phyloP scores from a whole-genome alignment of 371 early-diverging fungal species.

The Lichtheimia ornata region DNA sequence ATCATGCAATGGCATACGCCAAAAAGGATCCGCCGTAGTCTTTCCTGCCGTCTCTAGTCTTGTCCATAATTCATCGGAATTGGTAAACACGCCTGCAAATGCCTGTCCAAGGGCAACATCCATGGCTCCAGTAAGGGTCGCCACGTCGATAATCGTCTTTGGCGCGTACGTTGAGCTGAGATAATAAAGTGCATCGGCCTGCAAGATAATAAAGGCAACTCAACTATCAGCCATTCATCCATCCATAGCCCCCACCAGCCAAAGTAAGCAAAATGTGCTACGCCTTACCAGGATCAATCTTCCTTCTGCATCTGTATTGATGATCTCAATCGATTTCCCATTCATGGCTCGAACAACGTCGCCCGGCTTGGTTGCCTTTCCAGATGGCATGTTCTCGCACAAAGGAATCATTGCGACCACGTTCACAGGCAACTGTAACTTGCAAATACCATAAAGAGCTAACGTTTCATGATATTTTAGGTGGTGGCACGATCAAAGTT shows the following conservation, averaged over 20 bases:
- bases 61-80: conserved; percentile 75
- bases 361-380: conserved; percentile 25
- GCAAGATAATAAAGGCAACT: neutral
- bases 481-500: no score
- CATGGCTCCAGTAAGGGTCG: conserved; percentile 93
- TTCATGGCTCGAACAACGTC: conserved; percentile 30
- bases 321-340: conserved; percentile 80
- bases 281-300: conserved; percentile 55
- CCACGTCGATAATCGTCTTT: conserved; percentile 77
- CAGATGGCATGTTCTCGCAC: conserved; percentile 81
- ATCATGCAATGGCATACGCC: conserved; percentile 95
- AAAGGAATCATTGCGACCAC: conserved; percentile 71
- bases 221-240: no score
- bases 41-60: conserved; percentile 68
- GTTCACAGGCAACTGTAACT: conserved; percentile 67
- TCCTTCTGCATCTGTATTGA: conserved; percentile 86
- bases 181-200: conserved; percentile 84
- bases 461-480: neutral
- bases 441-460: conserved; percentile 71
- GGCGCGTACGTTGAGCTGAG: conserved; percentile 70
- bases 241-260: no score
- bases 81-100: conserved; percentile 91
- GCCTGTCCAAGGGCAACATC: conserved; percentile 87
- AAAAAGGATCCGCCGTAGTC: conserved; percentile 79
- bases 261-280: no score